Evolutionary conservation across 1,284 basidiomycete genomes (phyloP).

Genomic region (Cryptococcus sp.): DNA sequence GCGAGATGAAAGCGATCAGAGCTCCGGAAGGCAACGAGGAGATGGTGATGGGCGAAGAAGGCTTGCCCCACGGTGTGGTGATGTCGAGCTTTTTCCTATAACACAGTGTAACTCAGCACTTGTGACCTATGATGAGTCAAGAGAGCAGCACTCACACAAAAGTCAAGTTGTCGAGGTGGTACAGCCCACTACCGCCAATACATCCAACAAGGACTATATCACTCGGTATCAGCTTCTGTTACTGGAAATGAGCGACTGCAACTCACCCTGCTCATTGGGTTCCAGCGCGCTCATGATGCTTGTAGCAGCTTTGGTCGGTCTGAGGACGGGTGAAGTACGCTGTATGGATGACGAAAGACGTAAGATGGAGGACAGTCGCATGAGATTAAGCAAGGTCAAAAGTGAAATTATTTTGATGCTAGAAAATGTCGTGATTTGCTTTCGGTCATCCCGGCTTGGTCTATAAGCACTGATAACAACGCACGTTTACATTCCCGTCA

Average conservation of each 20-base stretch:
- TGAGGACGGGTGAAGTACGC: conserved; percentile 3
- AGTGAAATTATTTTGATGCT: not conserved
- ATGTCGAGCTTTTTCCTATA: conserved; percentile 62
- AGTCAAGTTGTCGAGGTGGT: conserved; percentile 85
- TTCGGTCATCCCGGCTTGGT: not conserved
- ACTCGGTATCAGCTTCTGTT: not conserved
- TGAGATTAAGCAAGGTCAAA: conserved; percentile 1
- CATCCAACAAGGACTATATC: conserved; percentile 71
- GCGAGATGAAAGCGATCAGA: conserved; percentile 84
- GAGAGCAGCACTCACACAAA: conserved; percentile 62
- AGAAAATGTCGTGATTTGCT: not conserved
- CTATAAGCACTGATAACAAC: not conserved
- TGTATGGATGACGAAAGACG: not conserved
- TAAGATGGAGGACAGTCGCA: not conserved
- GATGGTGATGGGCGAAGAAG: conserved; percentile 89
- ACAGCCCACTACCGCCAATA: conserved; percentile 81
- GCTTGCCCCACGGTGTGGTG: conserved; percentile 83
- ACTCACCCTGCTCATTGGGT: conserved; percentile 17
- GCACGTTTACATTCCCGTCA: too few relatives aligned
- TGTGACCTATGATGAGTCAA: too few relatives aligned
- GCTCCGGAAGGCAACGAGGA: conserved; percentile 74
- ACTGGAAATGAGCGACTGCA: not conserved
- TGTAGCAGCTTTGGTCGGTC: not conserved
- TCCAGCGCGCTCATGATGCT: conserved; percentile 12
- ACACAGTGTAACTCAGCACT: conserved; percentile 3